Conservation (phyloP, 371 early-diverging fungal genomes). For the Mucor velutinosus region DNA sequence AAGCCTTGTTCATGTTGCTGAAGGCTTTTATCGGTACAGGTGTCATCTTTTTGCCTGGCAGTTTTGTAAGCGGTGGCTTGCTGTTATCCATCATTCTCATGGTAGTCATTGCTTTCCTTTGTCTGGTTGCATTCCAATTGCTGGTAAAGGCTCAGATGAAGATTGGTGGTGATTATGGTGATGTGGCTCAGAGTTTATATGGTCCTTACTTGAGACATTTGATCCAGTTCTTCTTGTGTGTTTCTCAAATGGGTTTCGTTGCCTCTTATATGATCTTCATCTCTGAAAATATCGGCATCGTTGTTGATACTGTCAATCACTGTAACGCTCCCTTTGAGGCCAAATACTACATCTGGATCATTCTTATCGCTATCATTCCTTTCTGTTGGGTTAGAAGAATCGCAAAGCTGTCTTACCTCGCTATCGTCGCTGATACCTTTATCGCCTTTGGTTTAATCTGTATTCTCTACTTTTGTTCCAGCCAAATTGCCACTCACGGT, state of each 20-base stretch:
- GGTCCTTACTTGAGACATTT: constrained; percentile 65
- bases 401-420: constrained; percentile 70
- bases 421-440: constrained; percentile 78
- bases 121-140: constrained; percentile 34
- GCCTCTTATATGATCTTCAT: constrained; percentile 85
- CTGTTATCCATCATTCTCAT: constrained; percentile 37
- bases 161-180: constrained; percentile 75
- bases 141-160: constrained; percentile 36
- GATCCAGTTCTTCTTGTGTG: constrained; percentile 68
- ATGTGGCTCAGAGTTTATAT: constrained; percentile 70
- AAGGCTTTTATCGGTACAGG: constrained; percentile 81
- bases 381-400: constrained; percentile 79
- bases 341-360: constrained; percentile 69
- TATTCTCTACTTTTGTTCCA: constrained; percentile 65
- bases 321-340: constrained; percentile 55
- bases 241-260: constrained; percentile 81
- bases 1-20: constrained; percentile 71
- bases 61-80: constrained; percentile 52
- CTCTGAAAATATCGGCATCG: constrained; percentile 73
- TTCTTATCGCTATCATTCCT: constrained; percentile 71
- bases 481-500: constrained; percentile 57
- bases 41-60: constrained; percentile 65
- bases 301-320: constrained; percentile 60
- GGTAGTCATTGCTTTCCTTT: constrained; percentile 32
- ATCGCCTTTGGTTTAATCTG: constrained; percentile 76